phyloP scores from a whole-genome alignment of 129 eudicot genomes.

The Glebionis coronaria region DNA sequence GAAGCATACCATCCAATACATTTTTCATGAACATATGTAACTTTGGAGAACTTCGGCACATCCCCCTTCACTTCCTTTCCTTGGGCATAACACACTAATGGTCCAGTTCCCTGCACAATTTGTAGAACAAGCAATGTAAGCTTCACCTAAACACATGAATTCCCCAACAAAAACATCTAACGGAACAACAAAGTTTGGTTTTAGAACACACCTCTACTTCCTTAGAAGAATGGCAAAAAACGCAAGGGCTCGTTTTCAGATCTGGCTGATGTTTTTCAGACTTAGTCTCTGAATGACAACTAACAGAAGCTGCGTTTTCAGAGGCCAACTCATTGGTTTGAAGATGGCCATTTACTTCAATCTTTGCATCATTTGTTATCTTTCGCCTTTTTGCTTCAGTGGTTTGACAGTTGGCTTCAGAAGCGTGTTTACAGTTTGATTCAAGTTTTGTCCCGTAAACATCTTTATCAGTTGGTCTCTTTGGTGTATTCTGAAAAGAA shows the following conservation, averaged over 20 bases:
- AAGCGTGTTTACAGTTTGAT: neutral
- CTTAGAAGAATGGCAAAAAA: conserved; percentile 67
- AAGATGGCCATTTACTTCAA: conserved; percentile 12
- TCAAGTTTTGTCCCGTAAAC: conserved; percentile 10
- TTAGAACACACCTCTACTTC: conserved; percentile 50
- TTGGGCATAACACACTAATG: conserved; percentile 55
- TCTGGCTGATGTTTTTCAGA: conserved; percentile 2
- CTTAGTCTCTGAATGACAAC: conserved; percentile 12
- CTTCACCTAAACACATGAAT: neutral
- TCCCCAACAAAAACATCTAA: neutral
- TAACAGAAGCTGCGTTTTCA: conserved; percentile 17
- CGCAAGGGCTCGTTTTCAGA: conserved; percentile 42
- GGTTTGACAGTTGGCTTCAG: conserved; percentile 20
- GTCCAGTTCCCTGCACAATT: conserved; percentile 67
- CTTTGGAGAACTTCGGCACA: conserved; percentile 34
- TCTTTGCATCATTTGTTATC: conserved; percentile 27
- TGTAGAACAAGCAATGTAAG: conserved; percentile 9
- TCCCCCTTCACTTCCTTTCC: conserved; percentile 53
- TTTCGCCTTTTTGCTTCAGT: conserved; percentile 60
- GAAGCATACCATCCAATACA: conserved; percentile 66
- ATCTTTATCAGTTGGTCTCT: conserved; percentile 26
- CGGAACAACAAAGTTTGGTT: neutral
- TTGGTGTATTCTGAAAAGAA: conserved; percentile 37
- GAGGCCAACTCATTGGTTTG: conserved; percentile 13
- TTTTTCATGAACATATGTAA: conserved; percentile 57